Evolutionary conservation across 257 asterid species (phyloP).

Genomic region (Solanum stenotomum): DNA sequence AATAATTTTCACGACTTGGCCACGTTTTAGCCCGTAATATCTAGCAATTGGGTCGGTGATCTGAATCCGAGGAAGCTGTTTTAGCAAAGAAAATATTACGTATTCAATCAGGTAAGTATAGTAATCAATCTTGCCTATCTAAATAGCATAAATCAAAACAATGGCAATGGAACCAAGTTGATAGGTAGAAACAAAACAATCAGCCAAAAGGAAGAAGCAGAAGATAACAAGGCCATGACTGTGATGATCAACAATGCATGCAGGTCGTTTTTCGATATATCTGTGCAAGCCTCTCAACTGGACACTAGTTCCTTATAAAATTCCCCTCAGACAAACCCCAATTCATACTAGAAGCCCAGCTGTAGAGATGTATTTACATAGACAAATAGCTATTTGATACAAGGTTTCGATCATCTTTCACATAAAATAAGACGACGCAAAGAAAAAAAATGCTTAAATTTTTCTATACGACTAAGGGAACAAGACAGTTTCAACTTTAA

Average conservation of each 20-base stretch:
- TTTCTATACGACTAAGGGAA: background rate
- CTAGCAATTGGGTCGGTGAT: conserved; percentile 72
- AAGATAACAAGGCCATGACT: background rate
- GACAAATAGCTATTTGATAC: background rate
- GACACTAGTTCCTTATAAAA: background rate
- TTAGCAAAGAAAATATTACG: background rate
- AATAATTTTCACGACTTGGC: conserved; percentile 69
- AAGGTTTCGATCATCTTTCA: background rate
- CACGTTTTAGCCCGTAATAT: conserved; percentile 73
- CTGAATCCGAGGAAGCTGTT: conserved; percentile 82
- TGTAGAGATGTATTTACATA: background rate
- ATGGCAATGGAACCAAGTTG: background rate
- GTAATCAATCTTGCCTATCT: background rate
- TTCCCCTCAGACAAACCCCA: background rate
- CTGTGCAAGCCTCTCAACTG: background rate
- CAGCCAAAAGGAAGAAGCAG: background rate
- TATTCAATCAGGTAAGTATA: background rate
- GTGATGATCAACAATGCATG: background rate
- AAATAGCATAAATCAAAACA: background rate
- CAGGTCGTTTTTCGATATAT: background rate
- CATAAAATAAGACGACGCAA: background rate
- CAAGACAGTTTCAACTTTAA: background rate
- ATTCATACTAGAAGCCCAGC: background rate
- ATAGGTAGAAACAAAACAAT: background rate
- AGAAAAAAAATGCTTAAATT: background rate